Evolutionary conservation across 2,329 filamentous ascomycete species (phyloP), one percentile per base, ranked within the genome.

Genomic region (Fusarium subtropicale): DNA sequence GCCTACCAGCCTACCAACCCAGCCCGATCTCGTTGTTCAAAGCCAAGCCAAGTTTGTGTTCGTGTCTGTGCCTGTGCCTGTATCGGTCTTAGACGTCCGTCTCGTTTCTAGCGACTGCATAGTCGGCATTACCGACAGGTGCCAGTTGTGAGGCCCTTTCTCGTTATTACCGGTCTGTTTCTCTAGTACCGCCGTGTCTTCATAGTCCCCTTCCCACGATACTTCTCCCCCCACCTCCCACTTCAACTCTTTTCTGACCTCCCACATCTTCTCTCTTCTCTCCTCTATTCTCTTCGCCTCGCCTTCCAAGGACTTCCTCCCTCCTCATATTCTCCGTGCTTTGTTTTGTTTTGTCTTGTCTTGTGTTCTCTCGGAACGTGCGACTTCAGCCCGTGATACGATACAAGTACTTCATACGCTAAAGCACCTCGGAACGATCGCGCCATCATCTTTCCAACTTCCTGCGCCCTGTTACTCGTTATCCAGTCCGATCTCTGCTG

Each of bases 61-160:
- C 48, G 41, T 64, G 50, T 56, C 60, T 63, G 64, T 56, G 57
- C 36, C 38, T 66, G 45, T 44, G 15, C 50, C 53, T 64, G 28
- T 38, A 50, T 50, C 46, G 46, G 46, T 50, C 46, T 50, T 26
- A 7, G 36, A 39, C 36, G 47, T 36, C 33, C 28, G 30, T 18
- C 31, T 33, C 39, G 24, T 51, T 52, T 41, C 56, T 67, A 39
- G 36, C n/a, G 36, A 39, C 36, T 22, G 51, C 56, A 57, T 57
- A 70, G 56, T 70, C 66, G 66, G 66, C 53, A 54, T 53, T 66
- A 70, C 61, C 66, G 64, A 62, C 26, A 69, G 57, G 53, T 68
- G 66, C 53, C 66, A 69, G 53, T 56, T 70, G 66, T 68, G 62
- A 70, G 66, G 56, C 62, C 66, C 66, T 58, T 70, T 59, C 60